These are phyloP conservation scores for Albophoma yamanashiensis DNA, from an alignment of 2,329 filamentous ascomycete genomes.

Conservation along the genomic window DNA sequence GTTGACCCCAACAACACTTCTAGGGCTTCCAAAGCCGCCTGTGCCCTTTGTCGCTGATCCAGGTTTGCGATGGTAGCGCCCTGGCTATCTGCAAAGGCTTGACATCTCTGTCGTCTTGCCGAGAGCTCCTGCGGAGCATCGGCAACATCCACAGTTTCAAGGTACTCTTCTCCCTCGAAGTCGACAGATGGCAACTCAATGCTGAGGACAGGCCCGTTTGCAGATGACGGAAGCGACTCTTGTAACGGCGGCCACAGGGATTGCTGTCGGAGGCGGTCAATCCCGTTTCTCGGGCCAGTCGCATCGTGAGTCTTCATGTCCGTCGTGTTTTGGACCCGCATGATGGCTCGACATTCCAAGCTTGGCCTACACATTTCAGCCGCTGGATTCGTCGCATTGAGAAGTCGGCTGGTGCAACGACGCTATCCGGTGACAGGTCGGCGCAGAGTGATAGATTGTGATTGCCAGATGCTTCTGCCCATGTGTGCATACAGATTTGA, in stretches of 20 bases:
- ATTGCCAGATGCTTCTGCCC: too few relatives aligned
- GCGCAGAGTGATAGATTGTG: too few relatives aligned
- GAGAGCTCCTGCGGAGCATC: constrained; percentile 38
- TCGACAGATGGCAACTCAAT: constrained; percentile 33
- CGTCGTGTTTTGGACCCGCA: too few relatives aligned
- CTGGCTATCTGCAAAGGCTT: constrained; percentile 39
- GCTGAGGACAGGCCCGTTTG: constrained; percentile 57
- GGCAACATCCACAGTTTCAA: constrained; percentile 33
- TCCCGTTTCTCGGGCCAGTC: constrained; percentile 23
- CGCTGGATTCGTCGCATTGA: too few relatives aligned
- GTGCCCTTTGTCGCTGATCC: constrained; percentile 73
- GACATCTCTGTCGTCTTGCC: constrained; percentile 40
- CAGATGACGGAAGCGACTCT: too few relatives aligned
- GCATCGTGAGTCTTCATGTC: constrained; percentile 18
- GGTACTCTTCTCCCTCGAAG: constrained; percentile 43
- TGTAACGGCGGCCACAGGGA: too few relatives aligned
- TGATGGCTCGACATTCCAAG: too few relatives aligned
- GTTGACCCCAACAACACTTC: constrained; percentile 59
- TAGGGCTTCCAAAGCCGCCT: constrained; percentile 61
- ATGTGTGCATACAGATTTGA: too few relatives aligned
- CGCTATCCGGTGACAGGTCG: too few relatives aligned
- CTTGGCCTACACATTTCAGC: too few relatives aligned
- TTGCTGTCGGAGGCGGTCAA: constrained; percentile 19
- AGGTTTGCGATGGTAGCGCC: constrained; percentile 50
- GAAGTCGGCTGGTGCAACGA: too few relatives aligned